Evolutionary conservation across 805 yeast species (phyloP), one percentile per base, ranked within the genome.

Genomic region (Wickerhamiella azyma): DNA sequence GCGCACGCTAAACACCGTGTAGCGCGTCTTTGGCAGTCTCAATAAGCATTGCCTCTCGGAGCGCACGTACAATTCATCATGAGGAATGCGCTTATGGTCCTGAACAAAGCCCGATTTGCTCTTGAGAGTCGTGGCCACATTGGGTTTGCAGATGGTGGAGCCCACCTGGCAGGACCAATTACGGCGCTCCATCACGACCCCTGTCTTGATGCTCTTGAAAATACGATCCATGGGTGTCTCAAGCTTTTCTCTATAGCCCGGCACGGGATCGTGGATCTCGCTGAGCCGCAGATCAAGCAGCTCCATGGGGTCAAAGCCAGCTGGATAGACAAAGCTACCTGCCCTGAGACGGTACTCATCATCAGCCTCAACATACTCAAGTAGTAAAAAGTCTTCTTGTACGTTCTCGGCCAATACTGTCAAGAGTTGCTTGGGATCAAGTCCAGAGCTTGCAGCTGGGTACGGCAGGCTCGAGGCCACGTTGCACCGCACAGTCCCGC

Each of bases 241-340:
- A 37, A 83, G 64, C 49, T 76, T 71, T 26, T 71, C 62, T 38
- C 65, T 58, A 54, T 83, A 83, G 47, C 72, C 74, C 0, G 92
- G 92, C 2, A 82, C 92, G 0, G 88, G 88, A 3, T 61, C 70
- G 57, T 83, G 92, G 47, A 83, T 74, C 39, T 59, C 63, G 0
- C 81, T 72, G 37, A 83, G 62, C 2, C 79, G 75, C 51, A 66
- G 60, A 56, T 76, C 64, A 50, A 74, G 66, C 52, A 75, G 71
- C 17, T 59, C 63, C 3, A 69, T 60, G 2, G 88, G 88, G 55
- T 78, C 76, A 60, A 82, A 82, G 1, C 92, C 92, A 2, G 81
- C 76, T 1, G 92, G 85, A 54, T 77, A 79, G 7, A 77, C 76
- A 17, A 78, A 71, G 5, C 72, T 63, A 3, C 77, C 74, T 1